Conservation (phyloP, 1,139 yeast species). For the Kodamaea ohmeri region DNA sequence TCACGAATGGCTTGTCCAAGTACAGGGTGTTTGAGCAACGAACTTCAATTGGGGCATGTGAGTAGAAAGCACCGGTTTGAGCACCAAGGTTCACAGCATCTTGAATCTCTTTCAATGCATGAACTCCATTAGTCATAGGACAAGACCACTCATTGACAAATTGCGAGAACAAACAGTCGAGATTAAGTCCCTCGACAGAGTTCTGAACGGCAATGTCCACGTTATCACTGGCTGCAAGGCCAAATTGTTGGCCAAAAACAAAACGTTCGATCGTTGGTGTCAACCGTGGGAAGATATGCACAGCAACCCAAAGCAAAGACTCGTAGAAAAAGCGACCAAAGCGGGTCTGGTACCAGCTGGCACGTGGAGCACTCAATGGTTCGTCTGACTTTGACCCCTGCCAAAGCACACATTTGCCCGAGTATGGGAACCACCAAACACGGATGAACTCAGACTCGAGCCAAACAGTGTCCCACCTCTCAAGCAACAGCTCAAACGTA, state of each 20-base stretch:
- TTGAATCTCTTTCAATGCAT: slow-evolving; percentile 63
- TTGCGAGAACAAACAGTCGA: slow-evolving; percentile 94
- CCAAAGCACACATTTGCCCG: slow-evolving; percentile 84
- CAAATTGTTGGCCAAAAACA: slow-evolving; percentile 83
- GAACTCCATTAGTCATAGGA: slow-evolving; percentile 75
- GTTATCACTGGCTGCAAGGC: slow-evolving; percentile 67
- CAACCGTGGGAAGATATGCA: slow-evolving; percentile 63
- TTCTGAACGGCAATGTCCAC: slow-evolving; percentile 74
- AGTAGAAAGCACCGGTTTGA: slow-evolving; percentile 59
- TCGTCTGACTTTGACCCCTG: slow-evolving; percentile 73
- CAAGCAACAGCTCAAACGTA: slow-evolving; percentile 66
- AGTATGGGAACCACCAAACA: slow-evolving; percentile 97
- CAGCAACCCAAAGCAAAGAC: slow-evolving; percentile 74
- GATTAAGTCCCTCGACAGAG: slow-evolving; percentile 83
- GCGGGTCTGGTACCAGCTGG: slow-evolving; percentile 82
- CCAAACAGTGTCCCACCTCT: slow-evolving; percentile 75
- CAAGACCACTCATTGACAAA: slow-evolving; percentile 97
- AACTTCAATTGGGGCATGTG: slow-evolving; percentile 94
- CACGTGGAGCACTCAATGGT: slow-evolving; percentile 62
- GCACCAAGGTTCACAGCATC: slow-evolving; percentile 63
- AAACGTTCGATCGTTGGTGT: slow-evolving; percentile 85
- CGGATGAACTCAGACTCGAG: slow-evolving; percentile 86
- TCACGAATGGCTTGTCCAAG: slow-evolving; percentile 39
- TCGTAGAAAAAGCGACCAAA: slow-evolving; percentile 80
- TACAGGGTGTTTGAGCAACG: slow-evolving; percentile 86